Percentiles rank a stretch among this genome's conserved stretches.
Evolutionary conservation across 441 rosid species (phyloP).

Genomic region (Macaranga tanarius): DNA sequence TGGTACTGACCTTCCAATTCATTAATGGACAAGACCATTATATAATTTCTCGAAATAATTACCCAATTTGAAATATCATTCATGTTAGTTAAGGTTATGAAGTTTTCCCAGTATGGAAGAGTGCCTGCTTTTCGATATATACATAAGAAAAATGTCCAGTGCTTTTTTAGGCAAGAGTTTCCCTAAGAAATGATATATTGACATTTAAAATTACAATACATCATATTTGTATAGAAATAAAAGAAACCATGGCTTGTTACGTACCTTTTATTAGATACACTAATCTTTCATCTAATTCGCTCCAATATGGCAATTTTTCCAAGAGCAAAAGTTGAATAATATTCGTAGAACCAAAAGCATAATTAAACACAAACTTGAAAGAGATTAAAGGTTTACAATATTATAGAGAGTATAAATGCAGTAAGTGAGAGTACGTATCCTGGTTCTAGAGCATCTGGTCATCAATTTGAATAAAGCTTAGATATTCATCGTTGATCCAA

Average conservation of each 20-base stretch:
- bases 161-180: too few species aligned
- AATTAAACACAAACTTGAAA: background rate
- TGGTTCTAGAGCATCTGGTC: background rate
- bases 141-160: too few species aligned
- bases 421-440: background rate
- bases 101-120: too few species aligned
- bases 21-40: too few species aligned
- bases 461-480: conserved; percentile 34
- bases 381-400: background rate
- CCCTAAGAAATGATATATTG: background rate
- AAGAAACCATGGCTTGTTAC: background rate
- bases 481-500: conserved; percentile 57
- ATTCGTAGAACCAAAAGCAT: background rate
- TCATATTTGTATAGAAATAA: background rate
- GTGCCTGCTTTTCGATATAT: too few species aligned
- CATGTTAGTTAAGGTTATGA: too few species aligned
- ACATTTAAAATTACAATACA: background rate
- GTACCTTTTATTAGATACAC: too few species aligned
- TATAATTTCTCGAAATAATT: too few species aligned
- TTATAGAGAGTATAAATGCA: too few species aligned
- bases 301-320: background rate
- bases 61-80: too few species aligned
- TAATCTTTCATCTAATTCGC: too few species aligned
- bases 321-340: background rate
- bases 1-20: too few species aligned